phyloP scores from a whole-genome alignment of 441 rosid species.

The Pelargonium citronellum region DNA sequence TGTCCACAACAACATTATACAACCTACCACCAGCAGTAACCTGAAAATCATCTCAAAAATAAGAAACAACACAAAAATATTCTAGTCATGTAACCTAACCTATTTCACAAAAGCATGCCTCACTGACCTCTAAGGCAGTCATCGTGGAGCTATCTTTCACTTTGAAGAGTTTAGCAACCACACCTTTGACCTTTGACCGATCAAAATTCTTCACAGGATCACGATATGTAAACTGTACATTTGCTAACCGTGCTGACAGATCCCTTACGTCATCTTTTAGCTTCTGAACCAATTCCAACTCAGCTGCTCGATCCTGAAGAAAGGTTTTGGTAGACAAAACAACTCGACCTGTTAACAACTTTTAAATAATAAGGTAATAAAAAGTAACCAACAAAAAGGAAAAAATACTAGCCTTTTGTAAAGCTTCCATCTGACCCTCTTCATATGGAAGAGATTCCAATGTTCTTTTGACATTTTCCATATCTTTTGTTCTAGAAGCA shows the following conservation, averaged over 20 bases:
- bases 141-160: slow-evolving; percentile 73
- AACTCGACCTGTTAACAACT: slow-evolving; percentile 20
- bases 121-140: slow-evolving; percentile 87
- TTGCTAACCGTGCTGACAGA: slow-evolving; percentile 66
- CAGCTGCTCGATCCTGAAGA: slow-evolving; percentile 66
- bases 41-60: slow-evolving; percentile 35
- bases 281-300: slow-evolving; percentile 62
- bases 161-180: slow-evolving; percentile 79
- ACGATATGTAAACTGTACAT: slow-evolving; percentile 73
- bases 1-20: slow-evolving; percentile 85
- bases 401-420: slow-evolving; percentile 59
- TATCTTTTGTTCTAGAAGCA: slow-evolving; percentile 55
- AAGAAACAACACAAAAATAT: slow-evolving; percentile 7
- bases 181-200: slow-evolving; percentile 91
- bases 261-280: slow-evolving; percentile 68
- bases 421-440: slow-evolving; percentile 82
- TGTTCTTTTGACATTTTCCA: slow-evolving; percentile 46
- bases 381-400: slow-evolving; percentile 12
- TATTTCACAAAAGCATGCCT: slow-evolving; percentile 19
- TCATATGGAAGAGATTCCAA: slow-evolving; percentile 61
- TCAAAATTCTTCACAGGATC: slow-evolving; percentile 89
- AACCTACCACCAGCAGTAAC: slow-evolving; percentile 95
- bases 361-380: background rate
- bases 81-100: slow-evolving; percentile 14
- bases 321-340: slow-evolving; percentile 17